A percentile compares a stretch with the other conserved stretches of the same genome.
phyloP scores from a whole-genome alignment of 2,329 filamentous ascomycete genomes.

The Scorias spongiosa region DNA sequence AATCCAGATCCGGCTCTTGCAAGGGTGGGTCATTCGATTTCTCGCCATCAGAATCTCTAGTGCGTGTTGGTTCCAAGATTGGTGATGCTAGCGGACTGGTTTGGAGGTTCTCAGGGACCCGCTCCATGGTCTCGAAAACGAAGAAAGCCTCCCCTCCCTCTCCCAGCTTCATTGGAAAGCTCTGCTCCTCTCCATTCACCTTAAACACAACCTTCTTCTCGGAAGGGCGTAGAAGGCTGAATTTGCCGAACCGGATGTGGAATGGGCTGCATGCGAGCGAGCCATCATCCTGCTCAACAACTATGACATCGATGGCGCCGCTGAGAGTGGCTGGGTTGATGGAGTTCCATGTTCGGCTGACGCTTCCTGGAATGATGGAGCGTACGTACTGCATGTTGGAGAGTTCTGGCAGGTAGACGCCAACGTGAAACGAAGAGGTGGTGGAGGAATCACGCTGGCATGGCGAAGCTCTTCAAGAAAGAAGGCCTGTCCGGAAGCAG shows the following conservation, averaged over 20 bases:
- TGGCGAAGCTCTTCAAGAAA: not conserved
- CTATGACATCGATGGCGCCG: constrained; percentile 96
- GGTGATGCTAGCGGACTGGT: constrained; percentile 90
- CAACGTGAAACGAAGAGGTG: too few relatives aligned
- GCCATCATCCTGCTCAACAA: constrained; percentile 89
- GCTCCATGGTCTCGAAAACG: constrained; percentile 87
- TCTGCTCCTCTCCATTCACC: constrained; percentile 81
- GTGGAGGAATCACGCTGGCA: not conserved
- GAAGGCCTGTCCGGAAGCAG: too few relatives aligned
- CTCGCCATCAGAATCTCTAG: constrained; percentile 14
- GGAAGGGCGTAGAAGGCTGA: constrained; percentile 81
- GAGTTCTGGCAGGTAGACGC: constrained; percentile 5
- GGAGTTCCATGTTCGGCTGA: constrained; percentile 98
- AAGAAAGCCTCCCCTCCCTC: constrained; percentile 98
- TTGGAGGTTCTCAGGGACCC: constrained; percentile 82
- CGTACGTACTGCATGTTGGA: constrained; percentile 86
- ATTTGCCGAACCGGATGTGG: constrained; percentile 97
- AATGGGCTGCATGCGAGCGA: constrained; percentile 85
- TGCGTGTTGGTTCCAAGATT: constrained; percentile 42
- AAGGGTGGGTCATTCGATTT: constrained; percentile 25
- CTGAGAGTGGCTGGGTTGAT: constrained; percentile 96
- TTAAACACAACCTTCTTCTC: constrained; percentile 99
- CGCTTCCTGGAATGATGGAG: constrained; percentile 71
- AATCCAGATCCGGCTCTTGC: constrained; percentile 49
- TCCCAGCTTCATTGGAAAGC: constrained; percentile 96